Evolutionary conservation across 176 grass and related monocot genomes (phyloP), one percentile per base, ranked within the genome.

Genomic region (Hordeum marinum): DNA sequence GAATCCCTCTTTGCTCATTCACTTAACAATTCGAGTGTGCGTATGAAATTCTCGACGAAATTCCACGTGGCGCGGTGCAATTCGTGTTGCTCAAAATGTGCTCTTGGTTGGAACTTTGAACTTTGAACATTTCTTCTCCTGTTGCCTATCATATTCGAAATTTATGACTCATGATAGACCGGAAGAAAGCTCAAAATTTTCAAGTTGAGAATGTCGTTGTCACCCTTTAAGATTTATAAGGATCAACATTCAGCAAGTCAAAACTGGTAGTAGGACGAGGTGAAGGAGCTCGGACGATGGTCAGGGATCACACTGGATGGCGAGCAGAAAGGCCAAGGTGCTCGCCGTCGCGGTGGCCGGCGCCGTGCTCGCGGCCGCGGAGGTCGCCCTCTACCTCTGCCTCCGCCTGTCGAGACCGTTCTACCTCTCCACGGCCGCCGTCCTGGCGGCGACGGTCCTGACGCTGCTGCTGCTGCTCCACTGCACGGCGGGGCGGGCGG

Each of bases 351-450:
- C 2, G 2, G 50, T 8, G 6, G 59, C 66, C 5, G 4, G 1
- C 29, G 14, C 55, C 20, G 32, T 83, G 64, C 80, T 92, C 7
- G 59, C 36, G 7, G 48, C 13, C 0, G 4, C 86, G 1, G 80
- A 89, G 64, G 4, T 89, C 1, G 27, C 25, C 1, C 68, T 92
- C 24, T 83, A 83, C 68, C 63, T 88, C 37, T 27, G 41, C 68
- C 83, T 92, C 67, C 35, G 32, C 0, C 68, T 86, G 3, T 90
- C 92, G 3, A 72, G 88, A 43, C 83, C 69, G 1, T 85, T 90
- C 75, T 88, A 81, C 74, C 57, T 82, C 63, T 78, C 80, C 31
- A 78, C 84, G 4, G 87, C 73, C 29, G 17, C 78, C 18, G 43
- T 57, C 37, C 62, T 92, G 25, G 67, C 71, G 6, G 34, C 73